These are phyloP conservation scores for Amanita pallidorosea DNA, from an alignment of 768 basidiomycete species.

Conservation along the genomic window DNA sequence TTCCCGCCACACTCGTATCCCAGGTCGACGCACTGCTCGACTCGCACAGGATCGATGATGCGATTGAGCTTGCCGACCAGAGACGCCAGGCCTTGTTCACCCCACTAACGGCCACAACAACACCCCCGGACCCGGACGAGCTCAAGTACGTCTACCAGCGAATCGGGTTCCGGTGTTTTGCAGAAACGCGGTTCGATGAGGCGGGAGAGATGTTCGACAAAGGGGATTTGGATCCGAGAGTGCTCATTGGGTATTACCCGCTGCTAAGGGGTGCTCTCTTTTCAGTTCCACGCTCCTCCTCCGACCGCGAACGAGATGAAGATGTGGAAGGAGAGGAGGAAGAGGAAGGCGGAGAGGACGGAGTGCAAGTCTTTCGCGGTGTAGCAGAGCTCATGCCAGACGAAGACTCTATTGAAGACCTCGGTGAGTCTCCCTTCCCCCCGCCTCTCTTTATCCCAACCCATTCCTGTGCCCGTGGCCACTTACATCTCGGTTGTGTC, in stretches of 20 bases:
- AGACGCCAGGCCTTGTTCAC: slow-evolving; percentile 7
- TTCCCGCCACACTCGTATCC: slow-evolving; percentile 61
- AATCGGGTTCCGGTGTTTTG: slow-evolving; percentile 70
- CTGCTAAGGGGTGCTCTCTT: slow-evolving; percentile 62
- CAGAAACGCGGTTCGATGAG: slow-evolving; percentile 75
- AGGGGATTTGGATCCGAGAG: slow-evolving; percentile 75
- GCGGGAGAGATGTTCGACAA: slow-evolving; percentile 70
- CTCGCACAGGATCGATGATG: slow-evolving; percentile 54
- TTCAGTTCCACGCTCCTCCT: slow-evolving; percentile 8
- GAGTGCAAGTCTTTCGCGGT: slow-evolving; percentile 65
- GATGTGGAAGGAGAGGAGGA: too few species aligned
- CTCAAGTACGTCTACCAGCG: slow-evolving; percentile 73
- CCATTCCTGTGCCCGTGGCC: slow-evolving; percentile 27
- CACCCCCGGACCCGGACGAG: slow-evolving; percentile 31
- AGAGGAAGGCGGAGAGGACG: slow-evolving; percentile 23
- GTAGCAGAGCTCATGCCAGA: slow-evolving; percentile 60
- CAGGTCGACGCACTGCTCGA: slow-evolving; percentile 64
- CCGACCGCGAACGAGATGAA: too few species aligned
- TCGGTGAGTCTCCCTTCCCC: slow-evolving; percentile 57
- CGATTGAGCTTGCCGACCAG: slow-evolving; percentile 47
- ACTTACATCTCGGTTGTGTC: too few species aligned
- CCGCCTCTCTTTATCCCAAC: slow-evolving; percentile 4
- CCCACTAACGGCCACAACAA: slow-evolving; percentile 43
- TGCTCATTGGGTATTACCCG: slow-evolving; percentile 74
- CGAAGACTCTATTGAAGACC: slow-evolving; percentile 66